Percentiles rank a stretch among this genome's conserved stretches.
These are phyloP conservation scores for Orbilia blumenaviensis DNA, from an alignment of 2,329 filamentous ascomycete genomes.

Conservation along the genomic window DNA sequence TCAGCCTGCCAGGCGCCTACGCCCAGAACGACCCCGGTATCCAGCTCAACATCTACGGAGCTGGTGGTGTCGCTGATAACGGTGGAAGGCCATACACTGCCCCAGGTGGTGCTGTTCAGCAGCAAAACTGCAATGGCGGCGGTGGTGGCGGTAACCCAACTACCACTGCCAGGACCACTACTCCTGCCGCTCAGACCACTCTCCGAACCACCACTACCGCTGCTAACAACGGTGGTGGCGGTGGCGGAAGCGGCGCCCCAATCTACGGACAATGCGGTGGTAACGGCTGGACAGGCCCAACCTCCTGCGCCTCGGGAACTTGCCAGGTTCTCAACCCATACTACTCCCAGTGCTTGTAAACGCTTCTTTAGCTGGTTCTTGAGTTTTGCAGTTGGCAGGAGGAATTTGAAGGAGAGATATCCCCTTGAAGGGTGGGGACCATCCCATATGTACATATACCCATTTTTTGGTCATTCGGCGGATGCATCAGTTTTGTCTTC, in stretches of 20 bases:
- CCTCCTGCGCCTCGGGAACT: conserved; percentile 59
- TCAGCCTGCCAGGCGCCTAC: conserved; percentile 59
- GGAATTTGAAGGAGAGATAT: neutral
- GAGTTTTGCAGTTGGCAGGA: neutral
- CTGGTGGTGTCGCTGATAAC: conserved; percentile 27
- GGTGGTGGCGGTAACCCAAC: conserved; percentile 24
- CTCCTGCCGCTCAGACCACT: conserved; percentile 11
- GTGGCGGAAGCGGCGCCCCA: conserved; percentile 51
- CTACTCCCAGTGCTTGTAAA: conserved; percentile 56
- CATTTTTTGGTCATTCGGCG: conserved; percentile 5
- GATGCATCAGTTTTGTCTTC: conserved; percentile 18
- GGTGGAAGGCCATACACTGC: conserved; percentile 37
- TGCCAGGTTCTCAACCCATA: conserved; percentile 59
- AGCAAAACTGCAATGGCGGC: conserved; percentile 1
- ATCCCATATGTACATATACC: conserved; percentile 38
- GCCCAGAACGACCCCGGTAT: conserved; percentile 59
- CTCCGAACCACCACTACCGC: conserved; percentile 7
- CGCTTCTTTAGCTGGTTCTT: neutral
- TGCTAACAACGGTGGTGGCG: neutral
- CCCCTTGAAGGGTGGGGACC: neutral
- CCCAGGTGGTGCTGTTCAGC: conserved; percentile 49
- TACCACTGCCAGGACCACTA: conserved; percentile 20
- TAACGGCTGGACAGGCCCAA: conserved; percentile 59
- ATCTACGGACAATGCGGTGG: conserved; percentile 60
- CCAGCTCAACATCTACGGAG: conserved; percentile 53